Evolutionary conservation across 2,329 filamentous ascomycete species (phyloP), one percentile per base, ranked within the genome.

Genomic region (Aspergillus pseudoterreus): DNA sequence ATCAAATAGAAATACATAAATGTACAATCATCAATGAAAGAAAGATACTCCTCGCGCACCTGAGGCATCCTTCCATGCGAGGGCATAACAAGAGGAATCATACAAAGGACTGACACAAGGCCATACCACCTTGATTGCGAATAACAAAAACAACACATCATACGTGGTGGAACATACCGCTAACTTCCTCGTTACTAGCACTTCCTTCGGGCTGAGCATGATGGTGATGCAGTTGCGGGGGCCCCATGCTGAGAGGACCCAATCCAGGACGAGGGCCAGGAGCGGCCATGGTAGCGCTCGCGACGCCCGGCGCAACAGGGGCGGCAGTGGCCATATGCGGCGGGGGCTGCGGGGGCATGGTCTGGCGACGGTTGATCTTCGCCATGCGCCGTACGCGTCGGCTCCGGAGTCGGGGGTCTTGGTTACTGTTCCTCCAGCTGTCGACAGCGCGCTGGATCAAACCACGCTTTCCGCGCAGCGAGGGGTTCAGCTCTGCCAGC

Each of bases 371-470:
- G 75, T 86, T 94, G 75, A 96, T 90, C 80, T 99, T 99, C 50
- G 92, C 92, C 89, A 95, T 94, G 59, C 94, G 85, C 60, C 94
- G 85, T 51, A 99, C 94, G 63, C 94, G 82, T 70, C 94, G 82
- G 73, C 92, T 97, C 68, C 94, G 84, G 66, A 97, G 78, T 61
- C 92, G 83, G 45, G 90, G 90, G 64, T 99, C 94, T 75, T 95
- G 91, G 75, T 97, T 97, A 81, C 92, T 97, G 77, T 99, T 99
- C 57, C 94, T 83, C 94, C 94, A 97, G 76, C 92, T 96, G 73
- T 99, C 94, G 42, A 99, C 94, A 2, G 94, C 94, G 58, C 94
- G 83, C 76, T 99, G 94, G 61, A 99, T 99, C 54, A 99, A 80
- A 6, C 94, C 94, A 62, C 94, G 84, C 79, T 97, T 97, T 61